phyloP scores from a whole-genome alignment of 768 basidiomycete genomes.

The Amanita pseudoporphyria region DNA sequence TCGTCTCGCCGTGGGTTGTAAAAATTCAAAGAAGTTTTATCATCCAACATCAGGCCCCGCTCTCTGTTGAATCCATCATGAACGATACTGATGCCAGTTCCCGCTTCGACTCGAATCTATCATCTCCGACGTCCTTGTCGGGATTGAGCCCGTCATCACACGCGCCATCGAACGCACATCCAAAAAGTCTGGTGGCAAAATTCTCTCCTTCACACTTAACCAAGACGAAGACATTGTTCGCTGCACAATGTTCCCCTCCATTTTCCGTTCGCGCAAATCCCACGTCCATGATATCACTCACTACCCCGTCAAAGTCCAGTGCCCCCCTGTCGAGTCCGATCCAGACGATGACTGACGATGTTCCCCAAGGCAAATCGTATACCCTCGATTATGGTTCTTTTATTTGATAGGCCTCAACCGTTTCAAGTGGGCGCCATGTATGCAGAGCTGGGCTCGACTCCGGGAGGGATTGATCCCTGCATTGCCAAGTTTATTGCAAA shows the following conservation, averaged over 20 bases:
- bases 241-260: slow-evolving; percentile 93
- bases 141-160: too few relatives aligned
- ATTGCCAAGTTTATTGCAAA: slow-evolving; percentile 77
- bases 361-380: too few relatives aligned
- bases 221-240: slow-evolving; percentile 95
- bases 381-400: slow-evolving; percentile 93
- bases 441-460: slow-evolving; percentile 59
- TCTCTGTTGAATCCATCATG: slow-evolving; percentile 95
- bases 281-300: too few relatives aligned
- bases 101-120: slow-evolving; percentile 78
- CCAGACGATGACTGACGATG: too few relatives aligned
- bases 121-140: too few relatives aligned
- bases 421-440: slow-evolving; percentile 89
- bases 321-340: too few relatives aligned
- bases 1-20: slow-evolving; percentile 82
- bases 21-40: slow-evolving; percentile 92
- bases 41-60: slow-evolving; percentile 80
- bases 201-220: too few relatives aligned
- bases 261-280: slow-evolving; percentile 98
- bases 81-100: slow-evolving; percentile 91
- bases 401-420: slow-evolving; percentile 82
- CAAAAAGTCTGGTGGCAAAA: slow-evolving; percentile 74
- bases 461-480: too few relatives aligned
- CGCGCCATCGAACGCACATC: too few relatives aligned
- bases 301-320: too few relatives aligned